These are phyloP conservation scores for Sapria himalayana DNA, from an alignment of 345 rosid species.

Conservation along the genomic window DNA sequence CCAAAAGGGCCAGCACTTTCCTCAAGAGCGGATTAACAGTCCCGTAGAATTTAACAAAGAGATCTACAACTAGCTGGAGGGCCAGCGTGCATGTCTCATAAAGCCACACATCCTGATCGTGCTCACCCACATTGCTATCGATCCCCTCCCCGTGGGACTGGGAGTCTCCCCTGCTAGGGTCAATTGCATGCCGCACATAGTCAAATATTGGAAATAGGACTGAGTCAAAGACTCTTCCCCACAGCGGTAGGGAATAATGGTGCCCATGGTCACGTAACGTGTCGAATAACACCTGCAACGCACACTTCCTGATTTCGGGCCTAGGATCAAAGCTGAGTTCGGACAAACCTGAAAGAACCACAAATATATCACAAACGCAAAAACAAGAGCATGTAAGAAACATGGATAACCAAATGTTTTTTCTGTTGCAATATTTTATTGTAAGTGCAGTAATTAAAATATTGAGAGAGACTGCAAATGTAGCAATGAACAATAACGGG, in stretches of 20 bases:
- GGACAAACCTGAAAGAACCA: constrained; percentile 51
- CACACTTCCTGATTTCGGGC: constrained; percentile 92
- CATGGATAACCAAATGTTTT: too few species aligned
- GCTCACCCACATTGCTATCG: constrained; percentile 40
- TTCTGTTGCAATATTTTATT: too few species aligned
- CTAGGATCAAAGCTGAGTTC: constrained; percentile 98
- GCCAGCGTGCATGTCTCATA: constrained; percentile 99
- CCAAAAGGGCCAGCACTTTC: constrained; percentile 65
- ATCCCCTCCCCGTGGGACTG: constrained; percentile 37
- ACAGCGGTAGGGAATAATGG: constrained; percentile 59
- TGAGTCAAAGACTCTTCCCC: constrained; percentile 85
- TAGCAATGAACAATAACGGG: too few species aligned
- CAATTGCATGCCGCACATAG: constrained; percentile 93
- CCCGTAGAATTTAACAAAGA: constrained; percentile 75
- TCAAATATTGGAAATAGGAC: constrained; percentile 93
- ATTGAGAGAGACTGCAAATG: too few species aligned
- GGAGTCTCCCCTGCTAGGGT: constrained; percentile 65
- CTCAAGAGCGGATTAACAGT: constrained; percentile 84
- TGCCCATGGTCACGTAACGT: constrained; percentile 88
- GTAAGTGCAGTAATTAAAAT: too few species aligned
- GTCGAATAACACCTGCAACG: constrained; percentile 82
- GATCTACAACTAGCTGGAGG: constrained; percentile 93
- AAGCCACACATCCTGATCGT: constrained; percentile 96
- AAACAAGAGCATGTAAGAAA: too few species aligned
- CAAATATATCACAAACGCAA: too few species aligned